These are phyloP conservation scores for Hypoxylon sp. DNA, from an alignment of 2,329 filamentous ascomycete genomes.

Conservation along the genomic window DNA sequence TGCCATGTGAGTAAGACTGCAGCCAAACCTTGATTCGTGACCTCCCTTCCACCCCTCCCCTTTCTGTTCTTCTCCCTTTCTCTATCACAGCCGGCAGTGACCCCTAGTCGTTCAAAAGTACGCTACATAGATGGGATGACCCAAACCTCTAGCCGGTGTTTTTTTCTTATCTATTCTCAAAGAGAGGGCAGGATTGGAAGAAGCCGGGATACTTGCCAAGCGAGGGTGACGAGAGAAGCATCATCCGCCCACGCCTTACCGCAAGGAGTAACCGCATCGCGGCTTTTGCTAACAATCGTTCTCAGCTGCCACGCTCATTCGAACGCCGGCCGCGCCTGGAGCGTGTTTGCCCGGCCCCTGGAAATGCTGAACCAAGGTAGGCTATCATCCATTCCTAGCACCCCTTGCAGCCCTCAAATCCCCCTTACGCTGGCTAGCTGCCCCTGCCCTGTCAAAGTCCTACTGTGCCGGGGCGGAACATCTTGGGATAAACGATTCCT, in stretches of 20 bases:
- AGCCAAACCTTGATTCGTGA: background rate
- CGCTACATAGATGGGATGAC: background rate
- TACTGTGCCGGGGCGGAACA: conserved; percentile 6
- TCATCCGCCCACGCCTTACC: background rate
- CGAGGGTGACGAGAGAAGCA: background rate
- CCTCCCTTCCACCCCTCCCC: too few species aligned
- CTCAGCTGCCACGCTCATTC: conserved; percentile 69
- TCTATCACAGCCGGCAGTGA: background rate
- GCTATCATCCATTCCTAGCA: conserved; percentile 1
- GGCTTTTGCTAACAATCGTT: conserved; percentile 17
- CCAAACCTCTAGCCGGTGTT: background rate
- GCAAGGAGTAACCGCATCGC: background rate
- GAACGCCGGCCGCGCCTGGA: conserved; percentile 73
- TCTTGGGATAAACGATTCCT: conserved; percentile 1
- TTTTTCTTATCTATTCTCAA: too few species aligned
- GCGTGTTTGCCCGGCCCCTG: conserved; percentile 67
- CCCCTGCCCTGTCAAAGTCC: background rate
- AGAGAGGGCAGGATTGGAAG: too few species aligned
- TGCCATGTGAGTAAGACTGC: conserved; percentile 56
- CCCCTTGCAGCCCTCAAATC: background rate
- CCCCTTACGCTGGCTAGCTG: background rate
- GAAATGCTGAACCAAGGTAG: conserved; percentile 72
- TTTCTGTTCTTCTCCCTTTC: too few species aligned
- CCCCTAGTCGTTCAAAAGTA: background rate
- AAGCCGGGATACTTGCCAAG: background rate